These are phyloP conservation scores for Pythium angustatum DNA, from an alignment of 352 stramenopile genomes.

Conservation along the genomic window DNA sequence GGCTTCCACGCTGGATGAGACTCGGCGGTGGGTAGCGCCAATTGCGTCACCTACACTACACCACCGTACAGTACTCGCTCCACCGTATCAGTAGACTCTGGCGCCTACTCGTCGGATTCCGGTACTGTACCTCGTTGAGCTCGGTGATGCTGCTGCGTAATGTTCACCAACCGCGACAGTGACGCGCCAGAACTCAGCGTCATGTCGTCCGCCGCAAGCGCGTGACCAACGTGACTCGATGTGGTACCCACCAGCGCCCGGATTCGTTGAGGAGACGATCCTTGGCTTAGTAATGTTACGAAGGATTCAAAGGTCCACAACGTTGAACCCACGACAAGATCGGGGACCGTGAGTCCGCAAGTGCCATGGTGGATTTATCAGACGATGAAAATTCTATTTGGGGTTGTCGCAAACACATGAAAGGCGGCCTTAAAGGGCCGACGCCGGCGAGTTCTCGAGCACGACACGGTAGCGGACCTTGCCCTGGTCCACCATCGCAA, in stretches of 20 bases:
- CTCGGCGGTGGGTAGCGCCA: no score
- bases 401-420: not conserved
- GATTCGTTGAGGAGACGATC: conserved; percentile 1
- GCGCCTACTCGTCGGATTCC: no score
- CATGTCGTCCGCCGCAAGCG: not conserved
- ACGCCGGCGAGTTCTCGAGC: conserved; percentile 35
- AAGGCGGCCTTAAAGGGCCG: not conserved
- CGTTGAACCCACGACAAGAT: not conserved
- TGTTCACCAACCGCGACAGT: not conserved
- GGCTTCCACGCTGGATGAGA: no score
- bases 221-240: not conserved
- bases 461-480: conserved; percentile 17
- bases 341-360: not conserved
- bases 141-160: no score
- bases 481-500: conserved; percentile 14
- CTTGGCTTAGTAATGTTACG: not conserved
- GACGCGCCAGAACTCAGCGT: not conserved
- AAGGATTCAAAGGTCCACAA: not conserved
- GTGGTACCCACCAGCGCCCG: no score
- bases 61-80: no score
- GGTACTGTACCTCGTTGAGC: no score
- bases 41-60: no score
- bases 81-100: no score
- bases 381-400: not conserved
- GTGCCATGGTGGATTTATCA: not conserved